Evolutionary conservation across 2,329 filamentous ascomycete genomes (phyloP).

Genomic region (Sporothrix mexicana): DNA sequence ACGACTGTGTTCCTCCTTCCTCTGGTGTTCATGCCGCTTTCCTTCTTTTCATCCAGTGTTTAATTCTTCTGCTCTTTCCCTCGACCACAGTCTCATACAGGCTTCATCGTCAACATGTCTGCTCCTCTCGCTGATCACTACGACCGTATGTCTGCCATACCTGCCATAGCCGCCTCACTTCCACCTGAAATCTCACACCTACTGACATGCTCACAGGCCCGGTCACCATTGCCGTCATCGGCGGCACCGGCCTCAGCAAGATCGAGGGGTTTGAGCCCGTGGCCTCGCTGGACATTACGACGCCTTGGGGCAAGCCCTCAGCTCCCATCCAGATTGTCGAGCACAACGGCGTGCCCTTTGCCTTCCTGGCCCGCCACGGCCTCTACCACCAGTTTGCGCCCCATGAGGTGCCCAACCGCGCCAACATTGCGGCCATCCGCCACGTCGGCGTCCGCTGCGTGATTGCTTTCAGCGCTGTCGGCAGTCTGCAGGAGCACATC

Average conservation of each 20-base stretch:
- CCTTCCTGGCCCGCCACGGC: constrained; percentile 94
- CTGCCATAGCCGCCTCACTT: background rate
- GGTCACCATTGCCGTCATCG: constrained; percentile 77
- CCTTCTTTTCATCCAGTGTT: background rate
- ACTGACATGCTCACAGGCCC: constrained; percentile 23
- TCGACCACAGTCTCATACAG: background rate
- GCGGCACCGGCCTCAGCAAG: constrained; percentile 88
- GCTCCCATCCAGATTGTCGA: constrained; percentile 83
- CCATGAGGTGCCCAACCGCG: constrained; percentile 91
- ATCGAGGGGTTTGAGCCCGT: constrained; percentile 87
- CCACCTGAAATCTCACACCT: background rate
- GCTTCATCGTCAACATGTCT: constrained; percentile 30
- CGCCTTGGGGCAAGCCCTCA: constrained; percentile 85
- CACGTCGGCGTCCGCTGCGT: constrained; percentile 86
- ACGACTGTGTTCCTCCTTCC: constrained; percentile 14
- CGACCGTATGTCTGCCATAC: constrained; percentile 34
- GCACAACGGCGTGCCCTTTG: constrained; percentile 80
- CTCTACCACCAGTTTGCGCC: constrained; percentile 86
- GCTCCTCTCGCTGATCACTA: constrained; percentile 36
- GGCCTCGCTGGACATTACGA: constrained; percentile 75
- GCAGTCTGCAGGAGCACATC: constrained; percentile 88
- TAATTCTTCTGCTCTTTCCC: no score
- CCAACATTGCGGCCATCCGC: constrained; percentile 97
- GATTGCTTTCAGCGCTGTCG: constrained; percentile 94
- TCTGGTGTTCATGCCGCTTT: background rate